Percentiles rank a stretch among this genome's conserved stretches.
These are phyloP conservation scores for Asterochloris erici DNA, from an alignment of 139 green algal species.

Conservation along the genomic window DNA sequence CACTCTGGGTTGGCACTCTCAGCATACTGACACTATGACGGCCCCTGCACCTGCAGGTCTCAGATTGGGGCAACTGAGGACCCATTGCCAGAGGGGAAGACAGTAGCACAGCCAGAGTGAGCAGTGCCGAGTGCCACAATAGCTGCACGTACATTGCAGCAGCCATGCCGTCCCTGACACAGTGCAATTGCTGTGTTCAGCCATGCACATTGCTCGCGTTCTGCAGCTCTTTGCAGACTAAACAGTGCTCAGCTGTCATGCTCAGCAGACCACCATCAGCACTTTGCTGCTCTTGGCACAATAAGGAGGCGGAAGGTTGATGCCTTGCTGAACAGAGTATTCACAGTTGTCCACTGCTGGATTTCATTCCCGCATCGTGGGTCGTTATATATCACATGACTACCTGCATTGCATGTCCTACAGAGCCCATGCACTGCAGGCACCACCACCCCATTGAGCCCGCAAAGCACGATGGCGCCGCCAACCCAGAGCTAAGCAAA, in stretches of 20 bases:
- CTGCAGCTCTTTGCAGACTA: too few relatives aligned
- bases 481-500: constrained; percentile 1
- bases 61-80: constrained; percentile 9
- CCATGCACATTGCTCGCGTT: too few relatives aligned
- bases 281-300: too few relatives aligned
- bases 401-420: too few relatives aligned
- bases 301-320: too few relatives aligned
- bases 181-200: too few relatives aligned
- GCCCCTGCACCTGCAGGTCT: neutral
- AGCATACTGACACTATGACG: too few relatives aligned
- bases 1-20: too few relatives aligned
- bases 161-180: too few relatives aligned
- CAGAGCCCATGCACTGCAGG: neutral
- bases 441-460: constrained; percentile 8
- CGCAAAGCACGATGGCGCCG: constrained; percentile 2
- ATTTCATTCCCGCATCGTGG: neutral
- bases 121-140: neutral
- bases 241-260: too few relatives aligned
- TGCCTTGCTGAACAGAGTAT: neutral
- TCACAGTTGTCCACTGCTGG: neutral
- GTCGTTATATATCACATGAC: neutral
- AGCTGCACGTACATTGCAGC: too few relatives aligned
- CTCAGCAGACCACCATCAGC: too few relatives aligned
- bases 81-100: constrained; percentile 7
- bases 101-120: constrained; percentile 7